Evolutionary conservation across 192 early-diverging fungal genomes (phyloP).

Genomic region (Entomortierella chlamydospora): DNA sequence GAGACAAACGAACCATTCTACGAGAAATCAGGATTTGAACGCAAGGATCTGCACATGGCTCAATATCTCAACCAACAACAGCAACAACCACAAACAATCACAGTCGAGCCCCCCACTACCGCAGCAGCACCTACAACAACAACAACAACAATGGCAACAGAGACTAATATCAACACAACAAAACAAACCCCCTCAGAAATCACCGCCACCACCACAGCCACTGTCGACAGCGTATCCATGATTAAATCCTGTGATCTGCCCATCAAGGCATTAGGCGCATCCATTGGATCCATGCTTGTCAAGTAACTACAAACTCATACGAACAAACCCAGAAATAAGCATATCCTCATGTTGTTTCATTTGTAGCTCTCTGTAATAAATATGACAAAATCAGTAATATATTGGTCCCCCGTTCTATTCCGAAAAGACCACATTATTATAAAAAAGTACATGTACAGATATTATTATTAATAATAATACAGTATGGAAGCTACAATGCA

Average conservation of each 20-base stretch:
- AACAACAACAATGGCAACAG: background rate
- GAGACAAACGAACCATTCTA: constrained; percentile 90
- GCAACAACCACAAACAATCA: constrained; percentile 13
- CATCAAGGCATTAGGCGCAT: constrained; percentile 13
- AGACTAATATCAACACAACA: background rate
- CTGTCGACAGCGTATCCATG: background rate
- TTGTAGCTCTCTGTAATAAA: too few species aligned
- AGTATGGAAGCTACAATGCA: too few species aligned
- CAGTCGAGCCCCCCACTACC: background rate
- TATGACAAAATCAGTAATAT: too few species aligned
- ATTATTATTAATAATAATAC: too few species aligned
- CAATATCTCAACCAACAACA: constrained; percentile 57
- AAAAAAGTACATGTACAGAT: too few species aligned
- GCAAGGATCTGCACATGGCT: constrained; percentile 83
- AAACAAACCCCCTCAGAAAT: too few species aligned
- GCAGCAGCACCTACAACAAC: background rate
- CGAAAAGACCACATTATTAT: too few species aligned
- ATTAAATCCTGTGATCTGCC: constrained; percentile 12
- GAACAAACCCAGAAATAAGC: background rate
- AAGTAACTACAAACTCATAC: constrained; percentile 8
- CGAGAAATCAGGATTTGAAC: constrained; percentile 86
- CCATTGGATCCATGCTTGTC: constrained; percentile 33
- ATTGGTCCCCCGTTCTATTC: too few species aligned
- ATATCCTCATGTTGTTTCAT: too few species aligned
- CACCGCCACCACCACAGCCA: too few species aligned